These are phyloP conservation scores for Suhomyces xylopsoci DNA, from an alignment of 805 yeast genomes.

Conservation along the genomic window DNA sequence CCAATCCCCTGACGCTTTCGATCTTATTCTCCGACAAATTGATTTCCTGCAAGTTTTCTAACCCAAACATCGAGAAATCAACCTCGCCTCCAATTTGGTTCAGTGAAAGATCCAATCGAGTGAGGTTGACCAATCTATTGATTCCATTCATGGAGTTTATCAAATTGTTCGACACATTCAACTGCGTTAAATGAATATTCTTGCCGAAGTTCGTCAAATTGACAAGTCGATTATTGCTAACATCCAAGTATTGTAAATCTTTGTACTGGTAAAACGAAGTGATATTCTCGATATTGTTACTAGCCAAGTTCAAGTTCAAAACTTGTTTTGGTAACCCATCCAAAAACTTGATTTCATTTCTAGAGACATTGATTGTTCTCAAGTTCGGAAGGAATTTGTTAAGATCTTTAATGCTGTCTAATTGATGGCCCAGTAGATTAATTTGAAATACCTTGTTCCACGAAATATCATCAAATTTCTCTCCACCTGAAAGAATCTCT, in stretches of 20 bases:
- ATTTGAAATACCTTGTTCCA: constrained; percentile 44
- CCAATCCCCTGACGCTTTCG: constrained; percentile 30
- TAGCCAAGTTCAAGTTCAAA: constrained; percentile 36
- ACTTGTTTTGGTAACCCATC: constrained; percentile 45
- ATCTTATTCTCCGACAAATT: constrained; percentile 44
- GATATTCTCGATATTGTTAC: constrained; percentile 39
- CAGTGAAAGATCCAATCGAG: constrained; percentile 37
- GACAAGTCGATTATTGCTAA: constrained; percentile 35
- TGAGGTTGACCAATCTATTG: constrained; percentile 36
- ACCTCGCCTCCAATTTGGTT: constrained; percentile 40
- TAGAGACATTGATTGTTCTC: constrained; percentile 35
- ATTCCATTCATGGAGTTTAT: constrained; percentile 37
- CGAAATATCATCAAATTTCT: constrained; percentile 28
- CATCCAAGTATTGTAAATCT: constrained; percentile 42
- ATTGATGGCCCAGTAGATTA: constrained; percentile 28
- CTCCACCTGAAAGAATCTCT: constrained; percentile 33
- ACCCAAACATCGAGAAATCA: constrained; percentile 30
- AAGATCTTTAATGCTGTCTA: constrained; percentile 44
- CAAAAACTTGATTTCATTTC: constrained; percentile 40
- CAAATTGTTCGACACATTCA: constrained; percentile 37
- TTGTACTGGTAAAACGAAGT: constrained; percentile 39
- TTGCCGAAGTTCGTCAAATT: constrained; percentile 33
- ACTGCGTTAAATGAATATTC: constrained; percentile 42
- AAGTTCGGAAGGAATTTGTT: constrained; percentile 45
- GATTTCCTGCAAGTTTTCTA: constrained; percentile 44